These are phyloP conservation scores for Chalaropsis thielavioides DNA, from an alignment of 2,329 filamentous ascomycete species.

Conservation along the genomic window DNA sequence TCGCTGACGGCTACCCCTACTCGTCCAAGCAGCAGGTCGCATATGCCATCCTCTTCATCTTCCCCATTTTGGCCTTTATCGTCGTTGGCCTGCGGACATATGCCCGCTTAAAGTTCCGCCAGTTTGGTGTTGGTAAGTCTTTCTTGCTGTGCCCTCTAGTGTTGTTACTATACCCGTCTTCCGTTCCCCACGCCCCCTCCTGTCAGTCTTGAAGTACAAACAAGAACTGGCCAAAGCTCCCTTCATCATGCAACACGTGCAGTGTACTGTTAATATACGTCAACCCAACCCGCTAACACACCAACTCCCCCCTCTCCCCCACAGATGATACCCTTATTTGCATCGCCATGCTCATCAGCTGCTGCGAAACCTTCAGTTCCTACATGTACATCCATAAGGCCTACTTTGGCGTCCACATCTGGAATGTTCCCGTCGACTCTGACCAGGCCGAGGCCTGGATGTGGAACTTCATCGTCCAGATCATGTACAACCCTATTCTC, in stretches of 20 bases:
- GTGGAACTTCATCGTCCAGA: conserved; percentile 28
- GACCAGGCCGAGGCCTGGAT: conserved; percentile 19
- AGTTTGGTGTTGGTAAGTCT: conserved; percentile 22
- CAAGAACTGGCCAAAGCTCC: not conserved
- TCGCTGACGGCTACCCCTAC: conserved; percentile 12
- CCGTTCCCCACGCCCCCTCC: not conserved
- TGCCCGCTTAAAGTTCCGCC: conserved; percentile 22
- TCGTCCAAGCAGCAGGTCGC: conserved; percentile 23
- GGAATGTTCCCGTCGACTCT: conserved; percentile 18
- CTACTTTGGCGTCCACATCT: conserved; percentile 23
- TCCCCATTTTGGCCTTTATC: conserved; percentile 23
- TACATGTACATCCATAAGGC: conserved; percentile 23
- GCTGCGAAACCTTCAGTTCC: conserved; percentile 11
- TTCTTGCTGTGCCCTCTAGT: not conserved
- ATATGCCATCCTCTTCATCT: conserved; percentile 24
- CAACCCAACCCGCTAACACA: not conserved
- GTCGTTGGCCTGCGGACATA: conserved; percentile 22
- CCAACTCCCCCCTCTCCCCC: not conserved
- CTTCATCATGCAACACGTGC: too few species aligned
- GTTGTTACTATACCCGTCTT: not conserved
- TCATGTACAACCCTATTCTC: conserved; percentile 32
- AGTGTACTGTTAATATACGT: too few species aligned
- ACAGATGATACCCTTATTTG: conserved; percentile 23
- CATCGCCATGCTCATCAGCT: conserved; percentile 20
- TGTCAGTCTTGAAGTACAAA: not conserved